Evolutionary conservation across 1,284 basidiomycete species (phyloP).

Genomic region (Schizopora paradoxa): DNA sequence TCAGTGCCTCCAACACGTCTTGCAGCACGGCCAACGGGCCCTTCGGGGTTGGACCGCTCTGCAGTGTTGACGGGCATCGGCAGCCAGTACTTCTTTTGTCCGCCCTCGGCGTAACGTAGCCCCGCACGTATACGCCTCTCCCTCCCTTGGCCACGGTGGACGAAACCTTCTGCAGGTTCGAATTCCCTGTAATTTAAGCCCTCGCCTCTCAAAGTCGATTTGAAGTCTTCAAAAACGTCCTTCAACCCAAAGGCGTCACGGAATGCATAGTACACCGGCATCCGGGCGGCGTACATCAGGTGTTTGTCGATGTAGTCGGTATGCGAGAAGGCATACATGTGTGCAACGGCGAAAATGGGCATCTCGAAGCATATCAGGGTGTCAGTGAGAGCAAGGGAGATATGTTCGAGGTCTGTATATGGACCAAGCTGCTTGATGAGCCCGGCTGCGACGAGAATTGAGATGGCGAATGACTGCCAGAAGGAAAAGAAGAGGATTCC

Average conservation of each 20-base stretch:
- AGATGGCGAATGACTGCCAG: conserved; percentile 90
- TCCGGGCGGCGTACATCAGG: conserved; percentile 72
- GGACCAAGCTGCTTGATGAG: conserved; percentile 77
- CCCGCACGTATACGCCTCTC: conserved; percentile 85
- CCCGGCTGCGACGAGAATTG: conserved; percentile 81
- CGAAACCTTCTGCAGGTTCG: conserved; percentile 89
- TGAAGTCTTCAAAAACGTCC: conserved; percentile 86
- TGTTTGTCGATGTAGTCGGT: conserved; percentile 76
- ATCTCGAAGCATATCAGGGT: conserved; percentile 94
- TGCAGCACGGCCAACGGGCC: conserved; percentile 23
- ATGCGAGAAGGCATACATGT: conserved; percentile 84
- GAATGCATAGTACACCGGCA: conserved; percentile 83
- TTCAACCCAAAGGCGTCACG: conserved; percentile 82
- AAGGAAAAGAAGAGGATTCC: conserved; percentile 98
- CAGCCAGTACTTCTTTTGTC: conserved; percentile 87
- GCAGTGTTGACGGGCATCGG: conserved; percentile 55
- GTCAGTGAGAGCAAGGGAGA: conserved; percentile 87
- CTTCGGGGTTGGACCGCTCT: conserved; percentile 34
- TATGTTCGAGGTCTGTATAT: conserved; percentile 86
- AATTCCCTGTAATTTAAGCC: conserved; percentile 95
- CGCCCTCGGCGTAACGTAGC: conserved; percentile 84
- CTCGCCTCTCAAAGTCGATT: conserved; percentile 79
- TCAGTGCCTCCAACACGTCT: conserved; percentile 40
- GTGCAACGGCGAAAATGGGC: conserved; percentile 94
- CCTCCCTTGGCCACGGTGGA: conserved; percentile 82